These are phyloP conservation scores for Gossypium bickii DNA, from an alignment of 345 rosid species.

Conservation along the genomic window DNA sequence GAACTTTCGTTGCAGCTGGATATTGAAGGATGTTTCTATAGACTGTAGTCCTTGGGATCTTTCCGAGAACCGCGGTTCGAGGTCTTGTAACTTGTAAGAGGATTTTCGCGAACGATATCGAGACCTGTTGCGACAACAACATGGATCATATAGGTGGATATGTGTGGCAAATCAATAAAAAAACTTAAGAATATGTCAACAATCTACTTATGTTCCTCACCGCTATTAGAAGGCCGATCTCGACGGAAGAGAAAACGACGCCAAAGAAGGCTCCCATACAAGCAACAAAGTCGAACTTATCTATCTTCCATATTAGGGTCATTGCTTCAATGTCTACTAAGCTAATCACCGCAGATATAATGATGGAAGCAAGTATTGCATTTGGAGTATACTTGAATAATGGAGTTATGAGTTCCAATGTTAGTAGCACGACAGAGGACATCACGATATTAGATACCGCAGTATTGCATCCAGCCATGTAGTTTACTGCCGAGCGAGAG, in stretches of 20 bases:
- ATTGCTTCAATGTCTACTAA: slow-evolving; percentile 53
- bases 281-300: slow-evolving; percentile 70
- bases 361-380: slow-evolving; percentile 68
- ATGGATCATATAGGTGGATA: background rate
- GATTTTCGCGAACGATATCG: slow-evolving; percentile 75
- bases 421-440: slow-evolving; percentile 59
- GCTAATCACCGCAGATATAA: slow-evolving; percentile 65
- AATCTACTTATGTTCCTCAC: slow-evolving; percentile 20
- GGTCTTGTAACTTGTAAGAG: slow-evolving; percentile 87
- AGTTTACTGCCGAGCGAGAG: slow-evolving; percentile 83
- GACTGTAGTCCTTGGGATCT: slow-evolving; percentile 57
- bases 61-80: slow-evolving; percentile 75
- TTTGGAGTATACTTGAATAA: slow-evolving; percentile 73
- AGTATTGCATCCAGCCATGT: slow-evolving; percentile 77
- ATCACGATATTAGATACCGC: slow-evolving; percentile 80
- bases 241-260: slow-evolving; percentile 60
- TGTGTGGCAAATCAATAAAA: background rate
- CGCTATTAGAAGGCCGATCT: slow-evolving; percentile 68
- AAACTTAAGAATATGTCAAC: background rate
- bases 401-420: slow-evolving; percentile 57
- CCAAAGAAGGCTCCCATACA: slow-evolving; percentile 83
- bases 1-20: slow-evolving; percentile 64
- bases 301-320: slow-evolving; percentile 65
- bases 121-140: slow-evolving; percentile 36
- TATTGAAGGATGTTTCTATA: slow-evolving; percentile 68